Conservation (phyloP, 495 filamentous ascomycete species). For the Glarea lozoyensis region DNA sequence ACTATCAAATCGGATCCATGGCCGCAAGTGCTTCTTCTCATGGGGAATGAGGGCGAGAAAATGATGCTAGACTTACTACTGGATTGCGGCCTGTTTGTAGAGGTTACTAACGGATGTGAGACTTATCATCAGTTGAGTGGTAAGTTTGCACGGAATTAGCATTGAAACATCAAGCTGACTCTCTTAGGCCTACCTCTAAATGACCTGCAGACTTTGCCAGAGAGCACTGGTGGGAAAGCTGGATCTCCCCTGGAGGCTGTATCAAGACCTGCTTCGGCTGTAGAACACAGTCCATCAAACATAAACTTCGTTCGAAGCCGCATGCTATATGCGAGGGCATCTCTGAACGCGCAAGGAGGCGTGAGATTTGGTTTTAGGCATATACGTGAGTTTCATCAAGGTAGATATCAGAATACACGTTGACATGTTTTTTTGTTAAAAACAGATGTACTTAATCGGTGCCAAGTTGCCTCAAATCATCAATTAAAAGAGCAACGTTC, state of each 20-base stretch:
- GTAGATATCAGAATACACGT: too few species aligned
- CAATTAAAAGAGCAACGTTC: too few species aligned
- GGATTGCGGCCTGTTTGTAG: slow-evolving; percentile 67
- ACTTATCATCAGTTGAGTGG: slow-evolving; percentile 78
- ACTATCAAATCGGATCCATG: slow-evolving; percentile 63
- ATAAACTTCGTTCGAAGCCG: slow-evolving; percentile 75
- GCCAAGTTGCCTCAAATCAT: too few species aligned
- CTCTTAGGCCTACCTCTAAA: slow-evolving; percentile 15
- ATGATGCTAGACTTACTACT: slow-evolving; percentile 76
- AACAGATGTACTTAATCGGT: slow-evolving; percentile 83
- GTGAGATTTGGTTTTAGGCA: slow-evolving; percentile 68
- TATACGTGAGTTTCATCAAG: slow-evolving; percentile 67
- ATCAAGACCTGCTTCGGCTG: neutral
- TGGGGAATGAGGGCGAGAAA: slow-evolving; percentile 69
- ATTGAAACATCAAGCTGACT: slow-evolving; percentile 7
- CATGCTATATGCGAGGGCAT: slow-evolving; percentile 75
- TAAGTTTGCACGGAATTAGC: slow-evolving; percentile 30
- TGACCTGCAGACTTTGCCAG: slow-evolving; percentile 13
- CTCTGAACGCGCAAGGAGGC: slow-evolving; percentile 54
- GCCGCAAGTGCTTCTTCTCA: slow-evolving; percentile 57
- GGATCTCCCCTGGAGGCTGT: too few species aligned
- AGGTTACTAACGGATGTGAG: slow-evolving; percentile 45
- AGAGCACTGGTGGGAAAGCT: slow-evolving; percentile 8
- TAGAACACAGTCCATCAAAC: slow-evolving; percentile 37
- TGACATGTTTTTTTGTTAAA: too few species aligned